Conservation (phyloP, 2,329 filamentous ascomycete species). For the Fusarium keratoplasticum region DNA sequence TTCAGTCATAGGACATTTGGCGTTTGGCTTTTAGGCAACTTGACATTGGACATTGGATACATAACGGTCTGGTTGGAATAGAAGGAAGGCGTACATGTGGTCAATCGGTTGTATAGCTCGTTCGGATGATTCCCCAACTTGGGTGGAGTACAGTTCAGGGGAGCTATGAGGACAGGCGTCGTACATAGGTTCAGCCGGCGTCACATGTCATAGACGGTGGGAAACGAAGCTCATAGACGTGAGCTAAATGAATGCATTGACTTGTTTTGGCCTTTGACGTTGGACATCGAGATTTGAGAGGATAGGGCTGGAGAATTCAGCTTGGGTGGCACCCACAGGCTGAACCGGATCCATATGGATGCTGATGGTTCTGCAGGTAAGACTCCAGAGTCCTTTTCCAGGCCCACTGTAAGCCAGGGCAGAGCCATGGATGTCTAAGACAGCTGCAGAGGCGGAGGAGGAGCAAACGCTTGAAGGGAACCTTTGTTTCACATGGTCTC, state of each 20-base stretch:
- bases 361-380: background rate
- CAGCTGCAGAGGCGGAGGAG: background rate
- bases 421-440: background rate
- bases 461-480: background rate
- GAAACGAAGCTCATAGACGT: background rate
- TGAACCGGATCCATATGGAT: background rate
- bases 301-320: background rate
- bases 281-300: background rate
- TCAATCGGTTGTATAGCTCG: slow-evolving; percentile 20
- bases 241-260: background rate
- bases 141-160: background rate
- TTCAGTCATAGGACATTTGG: slow-evolving; percentile 2
- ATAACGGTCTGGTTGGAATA: slow-evolving; percentile 30
- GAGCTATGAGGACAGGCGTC: slow-evolving; percentile 6
- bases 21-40: slow-evolving; percentile 6
- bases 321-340: background rate
- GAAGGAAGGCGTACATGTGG: slow-evolving; percentile 32
- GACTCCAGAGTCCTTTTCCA: background rate
- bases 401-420: background rate
- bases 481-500: slow-evolving; percentile 4
- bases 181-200: slow-evolving; percentile 16
- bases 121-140: slow-evolving; percentile 16
- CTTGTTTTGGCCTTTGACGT: background rate
- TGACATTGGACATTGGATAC: slow-evolving; percentile 1
- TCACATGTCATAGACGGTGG: slow-evolving; percentile 20